Evolutionary conservation across 164 flowering plant species (phyloP).

Genomic region (Sextonia rubra): DNA sequence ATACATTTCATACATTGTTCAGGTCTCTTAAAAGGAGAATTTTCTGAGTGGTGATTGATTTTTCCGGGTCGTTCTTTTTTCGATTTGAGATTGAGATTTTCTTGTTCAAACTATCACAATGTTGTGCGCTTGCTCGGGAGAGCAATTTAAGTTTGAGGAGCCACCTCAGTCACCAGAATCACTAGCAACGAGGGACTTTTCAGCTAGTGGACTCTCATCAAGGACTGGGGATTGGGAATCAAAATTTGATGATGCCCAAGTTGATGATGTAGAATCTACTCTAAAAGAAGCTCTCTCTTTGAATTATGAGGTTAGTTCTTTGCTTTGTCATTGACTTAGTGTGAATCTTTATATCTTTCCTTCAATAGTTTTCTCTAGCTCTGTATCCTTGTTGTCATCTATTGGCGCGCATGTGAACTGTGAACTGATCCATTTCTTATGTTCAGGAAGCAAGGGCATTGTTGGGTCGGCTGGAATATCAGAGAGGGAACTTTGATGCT

Average conservation of each 20-base stretch:
- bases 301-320: slow-evolving; percentile 75
- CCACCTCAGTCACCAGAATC: slow-evolving; percentile 87
- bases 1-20: neutral
- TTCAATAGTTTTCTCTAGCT: too few species aligned
- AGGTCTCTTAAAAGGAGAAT: slow-evolving; percentile 10
- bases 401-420: too few species aligned
- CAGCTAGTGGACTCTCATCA: slow-evolving; percentile 79
- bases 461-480: slow-evolving; percentile 81
- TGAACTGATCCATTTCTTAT: slow-evolving; percentile 3
- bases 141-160: slow-evolving; percentile 92
- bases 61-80: neutral
- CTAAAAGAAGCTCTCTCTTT: slow-evolving; percentile 90
- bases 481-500: slow-evolving; percentile 74
- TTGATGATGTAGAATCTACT: slow-evolving; percentile 94
- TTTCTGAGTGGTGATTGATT: slow-evolving; percentile 10
- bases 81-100: neutral
- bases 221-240: slow-evolving; percentile 85
- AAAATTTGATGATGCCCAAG: slow-evolving; percentile 74
- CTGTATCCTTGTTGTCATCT: neutral
- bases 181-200: slow-evolving; percentile 88
- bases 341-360: neutral
- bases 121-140: slow-evolving; percentile 99
- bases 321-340: neutral
- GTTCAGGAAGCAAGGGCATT: slow-evolving; percentile 93
- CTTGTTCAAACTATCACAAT: slow-evolving; percentile 26